Base-by-base conservation (phyloP, 495 filamentous ascomycete species). In the Hyaloscypha hepaticicola region DNA sequence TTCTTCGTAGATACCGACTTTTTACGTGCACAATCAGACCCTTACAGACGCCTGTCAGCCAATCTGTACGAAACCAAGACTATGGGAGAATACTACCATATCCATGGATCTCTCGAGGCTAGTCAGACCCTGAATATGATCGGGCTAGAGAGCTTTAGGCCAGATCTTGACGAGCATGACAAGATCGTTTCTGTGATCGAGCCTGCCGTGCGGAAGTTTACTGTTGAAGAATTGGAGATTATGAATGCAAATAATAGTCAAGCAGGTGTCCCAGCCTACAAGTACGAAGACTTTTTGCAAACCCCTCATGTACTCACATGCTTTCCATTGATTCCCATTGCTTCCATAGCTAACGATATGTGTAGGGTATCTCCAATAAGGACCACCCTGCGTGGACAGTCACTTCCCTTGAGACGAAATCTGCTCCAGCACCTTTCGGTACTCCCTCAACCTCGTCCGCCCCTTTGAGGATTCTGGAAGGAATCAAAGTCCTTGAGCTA, bases 71-170 rank as follows among this genome's bases (percentile, higher is more conserved):
- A 82, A 63, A 91, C 88, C 5, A 87, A 84, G 70, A 82, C 79
- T 55, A 77, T 75, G 38, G 82, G 79, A 48, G 80, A 87, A 68
- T 93, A 81, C 70, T 92, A 88, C 71, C 90, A 93, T 70, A 88
- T 91, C 60, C 89, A 92, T 72, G 89, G 89, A 28, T 91, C 89
- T 1, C 74, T 92, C 11, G 87, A 90, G 61, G 89, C 89, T 24
- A 83, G 79, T 11, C 82, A 78, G 6, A 87, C 87, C 3, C 76
- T 91, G 60, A 77, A 84, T 56, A 91, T 90, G 87, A 83, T 91
- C 51, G 88, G 87, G 1, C 77, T 92, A 25, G 83, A 87, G 21
- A 78, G 85, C 0, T 78, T 85, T 38, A 77, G 82, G 5, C 83
- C 88, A 8, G 82, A 84, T 58, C 66, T 90, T 70, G 87, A 81